Conservation (phyloP, 345 rosid species). For the Rhizophora apiculata region DNA sequence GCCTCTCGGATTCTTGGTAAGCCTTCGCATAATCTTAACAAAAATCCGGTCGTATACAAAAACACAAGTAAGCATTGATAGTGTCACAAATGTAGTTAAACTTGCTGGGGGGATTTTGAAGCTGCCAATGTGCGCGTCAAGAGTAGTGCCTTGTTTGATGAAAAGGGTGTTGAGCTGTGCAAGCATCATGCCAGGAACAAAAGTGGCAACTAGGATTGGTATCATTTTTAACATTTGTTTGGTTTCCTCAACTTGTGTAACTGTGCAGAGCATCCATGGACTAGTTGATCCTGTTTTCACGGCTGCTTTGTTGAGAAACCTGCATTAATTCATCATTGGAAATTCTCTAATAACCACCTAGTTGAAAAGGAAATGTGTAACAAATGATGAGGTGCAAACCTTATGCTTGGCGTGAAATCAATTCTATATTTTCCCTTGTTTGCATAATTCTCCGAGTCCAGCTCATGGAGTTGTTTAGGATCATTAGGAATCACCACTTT, state of each 20-base stretch:
- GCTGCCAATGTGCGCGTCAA: conserved; percentile 51
- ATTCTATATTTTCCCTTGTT: conserved; percentile 54
- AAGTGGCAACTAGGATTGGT: conserved; percentile 61
- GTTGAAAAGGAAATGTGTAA: not conserved
- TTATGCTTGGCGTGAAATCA: conserved; percentile 49
- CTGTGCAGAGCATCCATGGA: conserved; percentile 66
- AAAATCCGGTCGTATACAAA: conserved; percentile 61
- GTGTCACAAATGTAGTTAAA: conserved; percentile 53
- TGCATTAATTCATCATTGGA: conserved; percentile 12
- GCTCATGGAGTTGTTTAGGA: conserved; percentile 50
- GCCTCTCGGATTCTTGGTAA: conserved; percentile 72
- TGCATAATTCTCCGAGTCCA: conserved; percentile 48
- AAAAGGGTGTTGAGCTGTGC: conserved; percentile 79
- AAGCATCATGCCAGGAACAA: conserved; percentile 76
- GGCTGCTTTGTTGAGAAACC: conserved; percentile 70
- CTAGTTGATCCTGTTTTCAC: conserved; percentile 48
- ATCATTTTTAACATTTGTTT: conserved; percentile 90
- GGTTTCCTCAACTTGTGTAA: conserved; percentile 92
- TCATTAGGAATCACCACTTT: conserved; percentile 41
- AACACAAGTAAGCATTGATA: conserved; percentile 58
- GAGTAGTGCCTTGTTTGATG: conserved; percentile 90
- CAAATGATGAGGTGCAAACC: conserved; percentile 32
- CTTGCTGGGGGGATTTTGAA: conserved; percentile 72
- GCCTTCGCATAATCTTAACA: conserved; percentile 34
- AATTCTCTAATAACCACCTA: not conserved